Percentiles rank a stretch among this genome's conserved stretches.
phyloP scores from a whole-genome alignment of 768 basidiomycete genomes.

The Coprinopsis strossmayeri region DNA sequence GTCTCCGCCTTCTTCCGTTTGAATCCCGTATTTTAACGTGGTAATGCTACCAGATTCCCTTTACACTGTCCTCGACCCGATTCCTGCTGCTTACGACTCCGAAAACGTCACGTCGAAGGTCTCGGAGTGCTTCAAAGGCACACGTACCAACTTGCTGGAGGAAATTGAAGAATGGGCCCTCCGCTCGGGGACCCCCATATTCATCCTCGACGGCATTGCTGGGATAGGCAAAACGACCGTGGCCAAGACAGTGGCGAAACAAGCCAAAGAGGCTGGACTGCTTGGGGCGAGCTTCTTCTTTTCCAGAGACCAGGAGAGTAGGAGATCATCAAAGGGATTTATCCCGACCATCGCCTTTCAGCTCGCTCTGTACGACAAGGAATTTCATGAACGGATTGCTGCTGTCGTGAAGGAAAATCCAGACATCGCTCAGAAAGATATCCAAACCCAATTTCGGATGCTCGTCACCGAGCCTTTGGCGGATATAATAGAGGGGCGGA shows the following conservation, averaged over 20 bases:
- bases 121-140: neutral
- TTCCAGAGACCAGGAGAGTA: neutral
- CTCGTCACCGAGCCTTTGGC: neutral
- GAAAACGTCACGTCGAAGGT: neutral
- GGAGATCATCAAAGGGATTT: neutral
- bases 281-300: constrained; percentile 5
- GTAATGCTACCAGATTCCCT: no score
- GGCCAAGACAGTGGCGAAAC: neutral
- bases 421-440: neutral
- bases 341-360: constrained; percentile 1
- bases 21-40: no score
- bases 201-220: constrained; percentile 5
- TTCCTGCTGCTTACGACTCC: constrained; percentile 4
- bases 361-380: neutral
- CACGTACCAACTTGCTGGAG: neutral
- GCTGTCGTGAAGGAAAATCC: neutral
- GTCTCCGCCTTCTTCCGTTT: no score
- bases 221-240: constrained; percentile 5
- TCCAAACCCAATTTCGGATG: neutral
- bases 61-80: constrained; percentile 7
- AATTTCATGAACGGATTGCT: neutral
- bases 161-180: neutral
- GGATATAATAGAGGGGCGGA: neutral
- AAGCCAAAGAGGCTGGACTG: neutral
- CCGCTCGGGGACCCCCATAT: neutral